phyloP scores from a whole-genome alignment of 2,329 filamentous ascomycete genomes.

The Fusarium sp. region DNA sequence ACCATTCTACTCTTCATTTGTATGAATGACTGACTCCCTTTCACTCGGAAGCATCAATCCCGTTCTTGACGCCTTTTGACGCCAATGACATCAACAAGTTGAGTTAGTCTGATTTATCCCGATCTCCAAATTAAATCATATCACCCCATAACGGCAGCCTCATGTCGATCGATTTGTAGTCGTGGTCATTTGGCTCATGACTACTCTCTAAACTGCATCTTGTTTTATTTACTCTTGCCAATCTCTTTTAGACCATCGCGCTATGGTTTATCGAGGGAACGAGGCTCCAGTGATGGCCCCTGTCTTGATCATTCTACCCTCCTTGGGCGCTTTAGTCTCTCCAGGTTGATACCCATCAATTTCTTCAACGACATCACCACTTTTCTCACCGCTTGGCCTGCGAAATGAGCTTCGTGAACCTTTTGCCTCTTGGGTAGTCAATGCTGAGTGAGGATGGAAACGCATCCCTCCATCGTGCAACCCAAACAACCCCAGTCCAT shows the following conservation, averaged over 20 bases:
- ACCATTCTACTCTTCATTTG: constrained; percentile 11
- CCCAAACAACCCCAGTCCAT: constrained; percentile 19
- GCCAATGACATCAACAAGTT: constrained; percentile 42
- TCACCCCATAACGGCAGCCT: constrained; percentile 15
- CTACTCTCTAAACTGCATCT: constrained; percentile 5
- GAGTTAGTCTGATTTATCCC: neutral
- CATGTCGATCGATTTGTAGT: constrained; percentile 28
- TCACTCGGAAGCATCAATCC: constrained; percentile 23
- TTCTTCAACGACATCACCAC: constrained; percentile 38
- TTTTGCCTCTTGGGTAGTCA: neutral
- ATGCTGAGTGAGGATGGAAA: neutral
- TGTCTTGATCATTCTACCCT: constrained; percentile 35
- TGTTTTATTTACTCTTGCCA: constrained; percentile 27
- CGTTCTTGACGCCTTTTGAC: constrained; percentile 26
- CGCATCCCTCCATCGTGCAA: constrained; percentile 7
- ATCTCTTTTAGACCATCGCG: neutral
- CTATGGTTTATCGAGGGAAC: constrained; percentile 13
- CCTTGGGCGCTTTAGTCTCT: constrained; percentile 12
- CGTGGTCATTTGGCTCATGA: constrained; percentile 9
- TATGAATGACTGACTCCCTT: constrained; percentile 18
- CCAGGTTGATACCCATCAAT: constrained; percentile 10
- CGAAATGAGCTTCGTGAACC: neutral
- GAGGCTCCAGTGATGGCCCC: constrained; percentile 16
- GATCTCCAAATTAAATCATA: constrained; percentile 26
- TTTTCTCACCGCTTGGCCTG: constrained; percentile 7